A percentile compares a stretch with the other conserved stretches of the same genome.
Conservation (phyloP, 2,329 filamentous ascomycete species). For the Cercospora sp. region DNA sequence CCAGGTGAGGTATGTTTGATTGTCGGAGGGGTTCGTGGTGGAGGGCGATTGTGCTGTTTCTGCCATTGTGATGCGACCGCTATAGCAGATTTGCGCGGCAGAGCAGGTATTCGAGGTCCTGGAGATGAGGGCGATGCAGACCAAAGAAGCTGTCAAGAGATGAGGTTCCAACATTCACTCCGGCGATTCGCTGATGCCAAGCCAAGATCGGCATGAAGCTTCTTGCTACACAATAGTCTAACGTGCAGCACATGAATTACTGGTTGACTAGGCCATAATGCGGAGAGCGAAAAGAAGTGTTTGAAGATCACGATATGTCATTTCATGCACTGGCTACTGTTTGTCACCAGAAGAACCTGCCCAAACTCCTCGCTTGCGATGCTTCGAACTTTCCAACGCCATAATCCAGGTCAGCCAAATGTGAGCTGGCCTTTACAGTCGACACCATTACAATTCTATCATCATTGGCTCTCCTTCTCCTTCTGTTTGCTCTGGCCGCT, state of each 20-base stretch:
- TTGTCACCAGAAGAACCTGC: not conserved
- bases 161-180: not conserved
- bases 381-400: constrained; percentile 1
- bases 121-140: not conserved
- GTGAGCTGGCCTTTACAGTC: not conserved
- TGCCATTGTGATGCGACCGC: constrained; percentile 14
- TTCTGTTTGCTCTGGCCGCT: constrained; percentile 38
- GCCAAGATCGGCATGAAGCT: not conserved
- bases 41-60: constrained; percentile 13
- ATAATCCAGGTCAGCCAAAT: constrained; percentile 4
- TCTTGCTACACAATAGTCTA: not conserved
- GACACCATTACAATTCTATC: not conserved
- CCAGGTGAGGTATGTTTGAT: constrained; percentile 59
- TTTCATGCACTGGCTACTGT: constrained; percentile 4
- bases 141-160: not conserved
- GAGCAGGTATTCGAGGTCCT: not conserved
- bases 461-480: constrained; percentile 23
- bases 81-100: not conserved
- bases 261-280: not conserved
- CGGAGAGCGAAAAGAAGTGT: not conserved
- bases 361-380: constrained; percentile 7
- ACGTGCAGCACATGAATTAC: not conserved
- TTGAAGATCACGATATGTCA: not conserved
- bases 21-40: constrained; percentile 19
- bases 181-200: not conserved